Evolutionary conservation across 345 rosid species (phyloP).

Genomic region (Moricandia arvensis): DNA sequence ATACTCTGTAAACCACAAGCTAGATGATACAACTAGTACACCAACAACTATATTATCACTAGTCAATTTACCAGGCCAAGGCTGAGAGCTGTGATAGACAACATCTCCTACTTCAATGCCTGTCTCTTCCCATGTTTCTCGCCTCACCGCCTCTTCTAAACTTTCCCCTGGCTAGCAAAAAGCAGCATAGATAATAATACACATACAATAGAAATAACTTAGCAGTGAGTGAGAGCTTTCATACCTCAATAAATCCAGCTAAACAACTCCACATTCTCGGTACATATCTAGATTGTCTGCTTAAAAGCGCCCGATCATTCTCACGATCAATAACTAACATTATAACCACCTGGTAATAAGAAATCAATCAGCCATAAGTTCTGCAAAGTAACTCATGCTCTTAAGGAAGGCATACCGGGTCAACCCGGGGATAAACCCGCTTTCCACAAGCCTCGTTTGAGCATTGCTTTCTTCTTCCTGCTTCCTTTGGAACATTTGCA

Average conservation of each 20-base stretch:
- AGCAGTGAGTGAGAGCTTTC: neutral
- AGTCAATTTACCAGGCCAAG: slow-evolving; percentile 77
- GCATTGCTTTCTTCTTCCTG: slow-evolving; percentile 81
- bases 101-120: slow-evolving; percentile 96
- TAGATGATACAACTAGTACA: neutral
- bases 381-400: neutral
- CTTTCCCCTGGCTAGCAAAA: slow-evolving; percentile 90
- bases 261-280: slow-evolving; percentile 98
- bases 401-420: slow-evolving; percentile 52
- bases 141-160: slow-evolving; percentile 94
- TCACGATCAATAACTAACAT: slow-evolving; percentile 90
- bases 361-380: neutral
- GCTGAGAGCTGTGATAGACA: slow-evolving; percentile 92
- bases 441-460: slow-evolving; percentile 56
- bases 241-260: slow-evolving; percentile 94
- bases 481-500: slow-evolving; percentile 61
- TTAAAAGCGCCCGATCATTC: slow-evolving; percentile 76
- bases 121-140: slow-evolving; percentile 95
- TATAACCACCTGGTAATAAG: slow-evolving; percentile 70
- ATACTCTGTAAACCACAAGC: neutral
- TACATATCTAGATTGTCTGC: slow-evolving; percentile 78
- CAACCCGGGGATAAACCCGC: slow-evolving; percentile 87
- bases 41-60: neutral
- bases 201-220: neutral
- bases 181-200: slow-evolving; percentile 6